A percentile compares a stretch with the other conserved stretches of the same genome.
phyloP scores from a whole-genome alignment of 805 yeast genomes.

The Yarrowia porcina region DNA sequence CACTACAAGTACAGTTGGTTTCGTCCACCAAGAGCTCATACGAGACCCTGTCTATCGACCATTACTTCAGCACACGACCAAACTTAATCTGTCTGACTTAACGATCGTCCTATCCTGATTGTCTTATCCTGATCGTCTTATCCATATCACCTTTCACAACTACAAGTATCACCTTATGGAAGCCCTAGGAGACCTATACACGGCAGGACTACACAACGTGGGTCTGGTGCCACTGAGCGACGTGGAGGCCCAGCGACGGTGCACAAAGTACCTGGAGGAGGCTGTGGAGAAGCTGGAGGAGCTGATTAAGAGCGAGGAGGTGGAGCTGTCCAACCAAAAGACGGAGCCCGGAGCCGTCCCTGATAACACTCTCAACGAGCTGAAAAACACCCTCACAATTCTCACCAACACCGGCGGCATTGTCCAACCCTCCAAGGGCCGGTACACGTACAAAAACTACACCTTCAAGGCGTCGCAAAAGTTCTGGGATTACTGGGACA shows the following conservation, averaged over 20 bases:
- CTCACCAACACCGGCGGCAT: constrained; percentile 30
- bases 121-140: too few species aligned
- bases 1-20: too few species aligned
- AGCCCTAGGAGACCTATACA: not conserved
- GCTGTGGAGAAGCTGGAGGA: constrained; percentile 32
- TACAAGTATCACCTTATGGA: not conserved
- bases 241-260: constrained; percentile 37
- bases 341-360: constrained; percentile 30
- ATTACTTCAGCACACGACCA: not conserved
- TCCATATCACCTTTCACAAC: not conserved
- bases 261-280: constrained; percentile 34
- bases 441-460: constrained; percentile 25
- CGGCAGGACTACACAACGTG: constrained; percentile 28
- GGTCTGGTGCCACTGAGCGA: constrained; percentile 38
- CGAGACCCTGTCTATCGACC: too few species aligned
- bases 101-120: too few species aligned
- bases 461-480: constrained; percentile 32
- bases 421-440: constrained; percentile 31
- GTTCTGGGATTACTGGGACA: constrained; percentile 42
- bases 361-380: constrained; percentile 29
- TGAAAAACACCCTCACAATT: constrained; percentile 31
- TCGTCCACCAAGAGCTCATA: too few species aligned
- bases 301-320: constrained; percentile 26
- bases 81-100: too few species aligned
- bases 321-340: constrained; percentile 27